Evolutionary conservation across 305 asterid species (phyloP), one percentile per base, ranked within the genome.

Genomic region (Solanum aculeatissimum): DNA sequence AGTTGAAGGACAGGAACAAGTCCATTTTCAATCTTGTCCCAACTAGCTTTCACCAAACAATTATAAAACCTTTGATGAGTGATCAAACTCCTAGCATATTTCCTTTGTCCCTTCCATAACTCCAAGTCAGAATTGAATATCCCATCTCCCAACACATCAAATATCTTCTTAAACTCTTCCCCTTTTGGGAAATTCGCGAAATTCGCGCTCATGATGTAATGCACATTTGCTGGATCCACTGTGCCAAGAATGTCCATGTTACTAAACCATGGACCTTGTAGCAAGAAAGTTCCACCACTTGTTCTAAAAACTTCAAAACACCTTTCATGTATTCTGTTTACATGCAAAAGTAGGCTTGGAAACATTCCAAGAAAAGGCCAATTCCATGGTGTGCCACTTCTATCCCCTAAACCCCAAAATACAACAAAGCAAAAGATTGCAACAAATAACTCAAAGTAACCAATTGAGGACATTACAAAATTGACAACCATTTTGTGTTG

Each of bases 321-420:
- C 19, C 79, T 9, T 29, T 91, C 94, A 82, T 94, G 98, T 25
- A 93, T 70, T 7, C 66, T 86, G 14, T 89, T 79, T 23, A 88
- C 89, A 82, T 87, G 54, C 1, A 45, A 60, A 4, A 91, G 81
- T 27, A 92, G 85, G 12, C 85, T 18, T 9, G 95, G 96, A 19
- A 94, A 87, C 94, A 89, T 90, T 18, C 98, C 98, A 13, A 94
- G 38, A 9, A 93, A 2, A 5, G 96, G 98, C 92, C 90, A 90
- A 53, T 92, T 88, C 91, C 92, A 53, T 12, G 87, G 85, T 10
- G 78, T 54, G 14, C 62, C 87, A 9, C 83, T 83, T 57, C 27
- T 85, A 19, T 86, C 90, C 57, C 90, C 84, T 83, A 92, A 82
- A 10, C 70, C 53, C 88, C 89, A 90, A 19, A 91, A 16, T 49